Conservation (phyloP, 441 rosid species). For the Euphorbia celastroides region DNA sequence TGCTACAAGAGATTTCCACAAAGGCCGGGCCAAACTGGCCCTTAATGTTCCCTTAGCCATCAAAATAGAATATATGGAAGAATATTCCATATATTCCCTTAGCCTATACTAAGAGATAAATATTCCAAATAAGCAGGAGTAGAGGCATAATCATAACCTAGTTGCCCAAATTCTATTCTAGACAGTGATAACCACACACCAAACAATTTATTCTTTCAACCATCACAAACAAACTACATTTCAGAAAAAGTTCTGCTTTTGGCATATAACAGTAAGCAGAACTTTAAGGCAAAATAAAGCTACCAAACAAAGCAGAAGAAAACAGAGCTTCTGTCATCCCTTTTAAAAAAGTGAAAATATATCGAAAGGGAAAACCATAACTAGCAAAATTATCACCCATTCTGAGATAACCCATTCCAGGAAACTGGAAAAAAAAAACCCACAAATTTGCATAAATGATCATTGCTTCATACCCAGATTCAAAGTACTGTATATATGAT, state of each 20-base stretch:
- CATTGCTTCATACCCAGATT: conserved; percentile 8
- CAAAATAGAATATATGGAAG: conserved; percentile 39
- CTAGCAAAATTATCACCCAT: conserved; percentile 9
- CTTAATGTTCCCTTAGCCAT: conserved; percentile 25
- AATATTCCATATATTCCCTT: no score
- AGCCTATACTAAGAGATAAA: conserved; percentile 16
- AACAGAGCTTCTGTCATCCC: not conserved
- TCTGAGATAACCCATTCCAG: conserved; percentile 16
- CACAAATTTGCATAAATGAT: not conserved
- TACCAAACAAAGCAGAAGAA: conserved; percentile 14
- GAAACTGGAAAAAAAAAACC: no score
- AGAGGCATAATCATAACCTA: conserved; percentile 18
- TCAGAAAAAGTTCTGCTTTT: conserved; percentile 19
- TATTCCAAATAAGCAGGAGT: conserved; percentile 29
- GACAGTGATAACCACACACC: conserved; percentile 15
- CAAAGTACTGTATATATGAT: not conserved
- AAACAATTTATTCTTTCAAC: not conserved
- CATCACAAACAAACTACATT: conserved; percentile 17
- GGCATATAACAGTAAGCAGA: conserved; percentile 14
- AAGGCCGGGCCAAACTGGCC: no score
- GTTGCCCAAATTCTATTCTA: conserved; percentile 13
- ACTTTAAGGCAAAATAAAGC: not conserved
- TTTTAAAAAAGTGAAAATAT: not conserved
- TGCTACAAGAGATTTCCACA: no score
- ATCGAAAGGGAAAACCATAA: conserved; percentile 2